Conservation (phyloP, 2,329 filamentous ascomycete species). For the Ramichloridium luteum region DNA sequence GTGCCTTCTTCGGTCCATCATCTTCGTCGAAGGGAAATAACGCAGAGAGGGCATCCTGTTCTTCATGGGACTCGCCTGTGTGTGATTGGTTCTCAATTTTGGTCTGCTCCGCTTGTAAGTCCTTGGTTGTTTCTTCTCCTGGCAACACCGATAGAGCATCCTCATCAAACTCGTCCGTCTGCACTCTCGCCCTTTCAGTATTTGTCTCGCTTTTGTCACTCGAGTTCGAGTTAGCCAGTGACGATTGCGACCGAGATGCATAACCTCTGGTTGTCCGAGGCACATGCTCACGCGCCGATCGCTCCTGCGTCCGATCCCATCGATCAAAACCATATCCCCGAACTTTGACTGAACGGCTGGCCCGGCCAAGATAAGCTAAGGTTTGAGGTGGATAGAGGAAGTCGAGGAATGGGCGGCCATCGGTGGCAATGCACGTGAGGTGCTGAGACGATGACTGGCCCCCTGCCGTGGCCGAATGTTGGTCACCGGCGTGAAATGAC, state of each 20-base stretch:
- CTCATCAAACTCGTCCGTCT: background rate
- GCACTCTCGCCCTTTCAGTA: background rate
- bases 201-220: background rate
- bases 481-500: background rate
- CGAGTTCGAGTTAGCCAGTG: background rate
- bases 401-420: constrained; percentile 27
- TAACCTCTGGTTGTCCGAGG: constrained; percentile 18
- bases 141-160: background rate
- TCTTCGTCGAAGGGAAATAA: too few relatives aligned
- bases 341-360: background rate
- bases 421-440: background rate
- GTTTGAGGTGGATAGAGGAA: constrained; percentile 38
- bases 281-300: constrained; percentile 15
- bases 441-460: background rate
- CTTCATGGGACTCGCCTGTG: too few relatives aligned
- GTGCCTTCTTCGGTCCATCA: too few relatives aligned
- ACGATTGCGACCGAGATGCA: constrained; percentile 12
- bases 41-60: too few relatives aligned
- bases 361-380: constrained; percentile 25
- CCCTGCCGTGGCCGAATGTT: constrained; percentile 1
- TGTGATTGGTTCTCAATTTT: too few relatives aligned
- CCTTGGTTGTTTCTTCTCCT: background rate
- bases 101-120: background rate
- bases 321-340: constrained; percentile 14
- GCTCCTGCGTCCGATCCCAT: constrained; percentile 19